phyloP scores from a whole-genome alignment of 805 yeast genomes.

The Candida ulmi region DNA sequence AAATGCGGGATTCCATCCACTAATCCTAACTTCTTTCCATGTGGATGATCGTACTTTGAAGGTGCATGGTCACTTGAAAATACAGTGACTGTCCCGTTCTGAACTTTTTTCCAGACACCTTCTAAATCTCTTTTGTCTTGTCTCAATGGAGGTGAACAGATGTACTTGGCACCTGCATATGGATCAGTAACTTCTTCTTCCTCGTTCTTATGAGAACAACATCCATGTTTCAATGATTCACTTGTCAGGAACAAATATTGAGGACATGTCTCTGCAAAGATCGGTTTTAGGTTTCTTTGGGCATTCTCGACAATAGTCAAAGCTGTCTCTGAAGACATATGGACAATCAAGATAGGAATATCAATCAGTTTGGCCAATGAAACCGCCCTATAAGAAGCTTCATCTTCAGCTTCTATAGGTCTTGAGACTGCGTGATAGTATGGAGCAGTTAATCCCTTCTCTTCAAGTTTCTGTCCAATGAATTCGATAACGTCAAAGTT shows the following conservation, averaged over 20 bases:
- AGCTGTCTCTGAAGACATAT: conserved; percentile 40
- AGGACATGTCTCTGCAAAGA: conserved; percentile 46
- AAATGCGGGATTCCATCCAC: conserved; percentile 35
- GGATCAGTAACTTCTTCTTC: conserved; percentile 23
- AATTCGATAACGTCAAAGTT: conserved; percentile 40
- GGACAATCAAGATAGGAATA: conserved; percentile 41
- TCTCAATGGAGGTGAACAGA: conserved; percentile 47
- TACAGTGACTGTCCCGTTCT: conserved; percentile 43
- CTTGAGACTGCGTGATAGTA: conserved; percentile 40
- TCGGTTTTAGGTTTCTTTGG: conserved; percentile 35
- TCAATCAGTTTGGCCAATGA: conserved; percentile 37
- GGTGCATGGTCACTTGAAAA: conserved; percentile 44
- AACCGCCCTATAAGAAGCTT: conserved; percentile 44
- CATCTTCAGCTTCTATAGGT: conserved; percentile 41
- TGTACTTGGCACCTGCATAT: conserved; percentile 43
- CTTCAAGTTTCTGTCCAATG: conserved; percentile 33
- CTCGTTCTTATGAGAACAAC: conserved; percentile 20
- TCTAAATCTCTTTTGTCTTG: conserved; percentile 32
- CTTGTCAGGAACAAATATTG: conserved; percentile 41
- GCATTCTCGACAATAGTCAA: conserved; percentile 36
- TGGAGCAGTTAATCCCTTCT: conserved; percentile 34
- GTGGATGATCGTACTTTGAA: conserved; percentile 32
- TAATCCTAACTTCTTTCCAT: conserved; percentile 39
- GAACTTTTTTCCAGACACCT: conserved; percentile 40
- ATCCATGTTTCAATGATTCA: conserved; percentile 27